Evolutionary conservation across 2,329 filamentous ascomycete species (phyloP).

Genomic region (Nakataea oryzae): DNA sequence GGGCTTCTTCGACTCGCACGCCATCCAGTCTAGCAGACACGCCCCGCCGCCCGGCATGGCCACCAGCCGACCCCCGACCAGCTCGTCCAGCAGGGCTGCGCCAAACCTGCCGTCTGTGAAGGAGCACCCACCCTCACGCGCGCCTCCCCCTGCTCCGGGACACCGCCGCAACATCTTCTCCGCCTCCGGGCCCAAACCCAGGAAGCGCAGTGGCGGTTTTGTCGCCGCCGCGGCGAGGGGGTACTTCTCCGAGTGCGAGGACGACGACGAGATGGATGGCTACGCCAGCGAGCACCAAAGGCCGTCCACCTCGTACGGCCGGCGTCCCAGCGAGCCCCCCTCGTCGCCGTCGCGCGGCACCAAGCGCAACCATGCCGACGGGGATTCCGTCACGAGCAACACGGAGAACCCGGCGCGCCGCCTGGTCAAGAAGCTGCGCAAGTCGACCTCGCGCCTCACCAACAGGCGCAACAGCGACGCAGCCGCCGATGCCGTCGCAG

Average conservation of each 20-base stretch:
- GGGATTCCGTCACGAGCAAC: conserved; percentile 4
- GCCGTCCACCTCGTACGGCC: not conserved
- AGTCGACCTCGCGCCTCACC: conserved; percentile 32
- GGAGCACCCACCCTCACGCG: not conserved
- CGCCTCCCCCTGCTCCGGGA: not conserved
- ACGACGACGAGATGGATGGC: not conserved
- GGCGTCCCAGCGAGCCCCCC: conserved; percentile 1
- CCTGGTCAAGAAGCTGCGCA: conserved; percentile 42
- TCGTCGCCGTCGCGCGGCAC: conserved; percentile 4
- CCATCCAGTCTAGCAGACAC: conserved; percentile 45
- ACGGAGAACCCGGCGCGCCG: conserved; percentile 20
- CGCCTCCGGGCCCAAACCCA: not conserved
- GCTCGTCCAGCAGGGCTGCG: not conserved
- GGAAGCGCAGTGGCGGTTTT: not conserved
- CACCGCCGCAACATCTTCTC: not conserved
- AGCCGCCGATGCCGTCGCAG: not conserved
- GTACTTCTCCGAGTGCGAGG: not conserved
- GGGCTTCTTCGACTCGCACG: conserved; percentile 48
- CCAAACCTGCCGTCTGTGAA: not conserved
- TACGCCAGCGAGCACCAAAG: not conserved
- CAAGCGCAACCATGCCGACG: conserved; percentile 5
- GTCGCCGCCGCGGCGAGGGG: not conserved
- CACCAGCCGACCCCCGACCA: not conserved
- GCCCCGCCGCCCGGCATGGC: conserved; percentile 15
- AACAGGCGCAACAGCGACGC: conserved; percentile 20